phyloP scores from a whole-genome alignment of 441 rosid species.

The Iberis amara region DNA sequence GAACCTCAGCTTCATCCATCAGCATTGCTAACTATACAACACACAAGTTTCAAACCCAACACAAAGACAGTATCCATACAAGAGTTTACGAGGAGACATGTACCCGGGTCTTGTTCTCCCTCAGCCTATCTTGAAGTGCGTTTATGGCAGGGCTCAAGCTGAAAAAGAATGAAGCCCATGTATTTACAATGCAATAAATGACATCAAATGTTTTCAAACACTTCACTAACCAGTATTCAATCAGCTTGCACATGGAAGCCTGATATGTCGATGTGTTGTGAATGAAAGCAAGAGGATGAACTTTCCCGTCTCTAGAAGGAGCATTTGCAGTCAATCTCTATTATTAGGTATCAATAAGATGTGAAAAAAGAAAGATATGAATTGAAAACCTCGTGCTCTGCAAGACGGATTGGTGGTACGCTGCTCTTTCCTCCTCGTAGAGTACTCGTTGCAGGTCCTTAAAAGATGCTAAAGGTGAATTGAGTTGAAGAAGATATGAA shows the following conservation, averaged over 20 bases:
- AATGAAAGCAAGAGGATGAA: conserved; percentile 79
- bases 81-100: neutral
- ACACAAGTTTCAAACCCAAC: neutral
- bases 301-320: conserved; percentile 57
- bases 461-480: conserved; percentile 69
- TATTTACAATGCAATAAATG: conserved; percentile 8
- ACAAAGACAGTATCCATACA: neutral
- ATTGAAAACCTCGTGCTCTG: conserved; percentile 61
- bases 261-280: conserved; percentile 94
- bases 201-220: conserved; percentile 5
- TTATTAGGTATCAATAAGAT: conserved; percentile 1
- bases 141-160: conserved; percentile 90
- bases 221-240: conserved; percentile 76
- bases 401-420: conserved; percentile 68
- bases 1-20: conserved; percentile 49
- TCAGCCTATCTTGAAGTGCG: conserved; percentile 77
- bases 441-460: conserved; percentile 80
- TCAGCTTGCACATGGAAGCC: conserved; percentile 91
- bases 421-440: conserved; percentile 76
- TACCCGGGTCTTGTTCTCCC: conserved; percentile 89
- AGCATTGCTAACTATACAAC: conserved; percentile 51
- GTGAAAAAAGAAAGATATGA: conserved; percentile 4
- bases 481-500: conserved; percentile 60
- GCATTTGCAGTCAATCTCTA: conserved; percentile 17
- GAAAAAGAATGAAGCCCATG: conserved; percentile 26